These are phyloP conservation scores for Echinochloa phyllopogon DNA, from an alignment of 176 grass and related monocot species.

Conservation along the genomic window DNA sequence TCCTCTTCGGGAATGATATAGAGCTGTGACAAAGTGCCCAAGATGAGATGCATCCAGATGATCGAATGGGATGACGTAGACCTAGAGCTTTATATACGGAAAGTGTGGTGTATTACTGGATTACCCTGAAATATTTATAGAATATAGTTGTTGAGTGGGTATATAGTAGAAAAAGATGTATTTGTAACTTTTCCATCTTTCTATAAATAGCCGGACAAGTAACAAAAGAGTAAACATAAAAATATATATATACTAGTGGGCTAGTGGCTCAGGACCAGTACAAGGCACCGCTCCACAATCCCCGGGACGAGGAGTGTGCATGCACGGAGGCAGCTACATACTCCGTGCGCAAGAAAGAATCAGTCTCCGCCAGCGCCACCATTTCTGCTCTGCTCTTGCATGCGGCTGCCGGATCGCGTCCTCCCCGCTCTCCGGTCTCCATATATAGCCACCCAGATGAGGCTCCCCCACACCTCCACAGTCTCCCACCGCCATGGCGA, in stretches of 20 bases:
- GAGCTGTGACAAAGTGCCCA: too few relatives aligned
- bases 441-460: slow-evolving; percentile 23
- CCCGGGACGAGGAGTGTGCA: neutral
- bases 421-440: neutral
- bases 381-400: slow-evolving; percentile 50
- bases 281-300: slow-evolving; percentile 15
- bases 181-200: too few relatives aligned
- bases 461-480: neutral
- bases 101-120: neutral
- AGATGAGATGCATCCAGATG: too few relatives aligned
- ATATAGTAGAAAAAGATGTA: too few relatives aligned
- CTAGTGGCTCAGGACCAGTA: slow-evolving; percentile 17
- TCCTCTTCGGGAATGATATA: too few relatives aligned
- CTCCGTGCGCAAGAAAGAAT: slow-evolving; percentile 4
- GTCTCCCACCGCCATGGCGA: slow-evolving; percentile 24
- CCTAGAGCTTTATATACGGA: too few relatives aligned
- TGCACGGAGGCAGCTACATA: neutral
- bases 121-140: too few relatives aligned
- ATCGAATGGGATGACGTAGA: too few relatives aligned
- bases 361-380: slow-evolving; percentile 24
- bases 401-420: slow-evolving; percentile 17
- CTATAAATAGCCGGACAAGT: too few relatives aligned
- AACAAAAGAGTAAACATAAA: too few relatives aligned
- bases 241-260: too few relatives aligned
- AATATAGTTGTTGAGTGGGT: too few relatives aligned